Evolutionary conservation across 331 rosid genomes (phyloP).

Genomic region (Pyracantha coccinea): DNA sequence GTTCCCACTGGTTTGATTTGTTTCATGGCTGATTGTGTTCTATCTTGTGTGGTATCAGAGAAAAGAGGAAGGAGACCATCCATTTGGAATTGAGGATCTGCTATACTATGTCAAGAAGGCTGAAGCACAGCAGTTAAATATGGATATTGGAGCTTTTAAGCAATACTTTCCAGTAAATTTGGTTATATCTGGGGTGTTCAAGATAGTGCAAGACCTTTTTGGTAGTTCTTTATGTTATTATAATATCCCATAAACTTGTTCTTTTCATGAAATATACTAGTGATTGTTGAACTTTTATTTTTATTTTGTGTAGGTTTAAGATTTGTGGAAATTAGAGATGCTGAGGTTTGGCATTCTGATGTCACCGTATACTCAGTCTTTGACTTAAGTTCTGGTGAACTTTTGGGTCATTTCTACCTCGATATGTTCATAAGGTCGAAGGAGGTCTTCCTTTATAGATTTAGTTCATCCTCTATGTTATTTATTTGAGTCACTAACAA

Average conservation of each 20-base stretch:
- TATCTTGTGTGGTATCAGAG: slow-evolving; percentile 47
- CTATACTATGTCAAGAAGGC: slow-evolving; percentile 65
- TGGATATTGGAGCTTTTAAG: slow-evolving; percentile 74
- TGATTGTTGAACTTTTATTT: slow-evolving; percentile 7
- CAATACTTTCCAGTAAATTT: slow-evolving; percentile 82
- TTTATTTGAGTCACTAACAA: slow-evolving; percentile 19
- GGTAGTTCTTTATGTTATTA: slow-evolving; percentile 40
- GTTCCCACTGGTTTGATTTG: slow-evolving; percentile 5
- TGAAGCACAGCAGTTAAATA: slow-evolving; percentile 55
- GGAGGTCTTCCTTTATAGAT: slow-evolving; percentile 1
- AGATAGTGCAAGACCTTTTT: slow-evolving; percentile 79
- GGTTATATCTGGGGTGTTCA: slow-evolving; percentile 87
- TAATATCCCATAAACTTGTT: slow-evolving; percentile 5
- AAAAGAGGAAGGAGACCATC: slow-evolving; percentile 82
- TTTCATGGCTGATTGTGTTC: slow-evolving; percentile 21
- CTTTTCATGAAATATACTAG: neutral
- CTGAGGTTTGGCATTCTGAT: slow-evolving; percentile 87
- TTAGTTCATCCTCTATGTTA: neutral
- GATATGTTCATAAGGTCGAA: slow-evolving; percentile 69
- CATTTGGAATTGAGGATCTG: slow-evolving; percentile 86
- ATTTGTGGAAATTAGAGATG: slow-evolving; percentile 69
- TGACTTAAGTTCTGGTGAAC: slow-evolving; percentile 71
- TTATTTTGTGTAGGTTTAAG: slow-evolving; percentile 51
- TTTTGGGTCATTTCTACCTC: slow-evolving; percentile 82
- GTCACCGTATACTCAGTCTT: slow-evolving; percentile 62